These are phyloP conservation scores for Cyclaneusma minus DNA, from an alignment of 2,329 filamentous ascomycete genomes.

Conservation along the genomic window DNA sequence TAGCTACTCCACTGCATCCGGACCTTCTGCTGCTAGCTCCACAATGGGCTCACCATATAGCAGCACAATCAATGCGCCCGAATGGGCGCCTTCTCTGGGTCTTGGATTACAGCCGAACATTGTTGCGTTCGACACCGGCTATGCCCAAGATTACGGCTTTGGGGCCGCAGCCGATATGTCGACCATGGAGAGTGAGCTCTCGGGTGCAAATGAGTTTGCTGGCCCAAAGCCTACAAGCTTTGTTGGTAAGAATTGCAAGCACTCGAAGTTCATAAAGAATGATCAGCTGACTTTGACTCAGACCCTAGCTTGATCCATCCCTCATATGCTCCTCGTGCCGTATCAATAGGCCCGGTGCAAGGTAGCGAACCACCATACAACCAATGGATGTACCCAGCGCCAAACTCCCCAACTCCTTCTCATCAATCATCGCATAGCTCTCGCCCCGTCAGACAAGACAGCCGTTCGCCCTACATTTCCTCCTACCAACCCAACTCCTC, in stretches of 20 bases:
- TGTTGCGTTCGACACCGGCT: conserved; percentile 13
- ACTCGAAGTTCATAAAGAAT: conserved; percentile 20
- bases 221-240: conserved; percentile 25
- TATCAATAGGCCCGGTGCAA: conserved; percentile 8
- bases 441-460: conserved; percentile 13
- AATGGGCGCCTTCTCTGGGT: conserved; percentile 14
- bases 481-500: conserved; percentile 12
- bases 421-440: conserved; percentile 10
- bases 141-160: conserved; percentile 14
- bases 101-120: conserved; percentile 17
- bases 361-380: conserved; percentile 14
- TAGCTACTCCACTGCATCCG: conserved; percentile 18
- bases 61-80: conserved; percentile 13
- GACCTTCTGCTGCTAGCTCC: conserved; percentile 17
- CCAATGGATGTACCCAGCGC: conserved; percentile 13
- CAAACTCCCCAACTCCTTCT: conserved; percentile 16
- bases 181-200: conserved; percentile 19
- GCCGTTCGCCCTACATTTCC: conserved; percentile 16
- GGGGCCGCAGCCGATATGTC: conserved; percentile 13
- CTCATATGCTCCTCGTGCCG: conserved; percentile 13
- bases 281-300: conserved; percentile 18
- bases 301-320: conserved; percentile 14
- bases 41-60: conserved; percentile 19
- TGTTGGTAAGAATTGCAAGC: conserved; percentile 27
- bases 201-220: conserved; percentile 22